These are phyloP conservation scores for Drechslerella stenobrocha DNA, from an alignment of 2,329 filamentous ascomycete genomes.

Conservation along the genomic window DNA sequence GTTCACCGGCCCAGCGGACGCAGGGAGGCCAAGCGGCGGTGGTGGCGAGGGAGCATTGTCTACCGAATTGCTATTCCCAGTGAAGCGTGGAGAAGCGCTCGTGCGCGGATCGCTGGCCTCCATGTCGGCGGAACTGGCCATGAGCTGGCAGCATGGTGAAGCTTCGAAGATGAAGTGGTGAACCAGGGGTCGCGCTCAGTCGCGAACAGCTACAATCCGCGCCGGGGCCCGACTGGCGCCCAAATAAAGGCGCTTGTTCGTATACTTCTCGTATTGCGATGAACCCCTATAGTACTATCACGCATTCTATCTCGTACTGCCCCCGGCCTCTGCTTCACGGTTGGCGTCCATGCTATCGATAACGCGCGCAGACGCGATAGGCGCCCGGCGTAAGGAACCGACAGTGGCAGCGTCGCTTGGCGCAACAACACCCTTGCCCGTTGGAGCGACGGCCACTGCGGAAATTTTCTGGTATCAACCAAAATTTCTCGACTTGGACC, in stretches of 20 bases:
- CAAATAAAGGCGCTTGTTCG: too few species aligned
- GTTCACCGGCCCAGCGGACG: constrained; percentile 42
- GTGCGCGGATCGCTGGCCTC: constrained; percentile 40
- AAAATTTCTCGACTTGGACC: constrained; percentile 36
- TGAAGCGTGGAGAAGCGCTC: constrained; percentile 22
- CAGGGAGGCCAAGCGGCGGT: constrained; percentile 27
- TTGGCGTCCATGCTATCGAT: neutral
- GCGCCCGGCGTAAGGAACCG: constrained; percentile 18
- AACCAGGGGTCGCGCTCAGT: too few species aligned
- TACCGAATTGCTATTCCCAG: constrained; percentile 18
- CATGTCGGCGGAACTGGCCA: constrained; percentile 35
- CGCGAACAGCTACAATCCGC: too few species aligned
- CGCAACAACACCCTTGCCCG: constrained; percentile 21
- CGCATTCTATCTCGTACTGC: too few species aligned
- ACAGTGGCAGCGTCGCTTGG: constrained; percentile 35
- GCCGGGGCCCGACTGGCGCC: too few species aligned
- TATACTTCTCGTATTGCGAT: too few species aligned
- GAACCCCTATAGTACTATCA: too few species aligned
- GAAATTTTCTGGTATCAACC: constrained; percentile 46
- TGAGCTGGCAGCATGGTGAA: neutral
- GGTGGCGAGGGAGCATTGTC: constrained; percentile 40
- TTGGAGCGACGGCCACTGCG: constrained; percentile 17
- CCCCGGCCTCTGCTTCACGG: too few species aligned
- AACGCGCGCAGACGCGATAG: constrained; percentile 30
- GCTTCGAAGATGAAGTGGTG: too few species aligned